Evolutionary conservation across 23 red algal species (phyloP).

Genomic region (Agarophyton chilense): DNA sequence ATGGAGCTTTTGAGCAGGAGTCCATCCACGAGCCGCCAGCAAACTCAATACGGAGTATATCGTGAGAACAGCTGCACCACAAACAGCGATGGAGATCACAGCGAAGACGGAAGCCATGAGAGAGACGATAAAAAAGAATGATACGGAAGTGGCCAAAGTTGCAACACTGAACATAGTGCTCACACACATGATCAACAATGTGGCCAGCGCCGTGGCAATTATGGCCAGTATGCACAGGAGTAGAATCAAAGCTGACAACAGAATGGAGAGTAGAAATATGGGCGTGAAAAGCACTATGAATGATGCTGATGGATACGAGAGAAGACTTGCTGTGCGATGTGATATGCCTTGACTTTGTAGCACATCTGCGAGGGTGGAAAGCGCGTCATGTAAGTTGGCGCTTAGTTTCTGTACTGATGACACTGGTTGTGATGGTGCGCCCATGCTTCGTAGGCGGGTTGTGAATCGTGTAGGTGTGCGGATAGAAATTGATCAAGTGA

Average conservation of each 20-base stretch:
- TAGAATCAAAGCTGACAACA: conserved; percentile 7
- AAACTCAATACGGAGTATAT: neutral
- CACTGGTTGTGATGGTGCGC: neutral
- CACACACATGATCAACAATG: neutral
- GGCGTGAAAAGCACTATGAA: conserved; percentile 17
- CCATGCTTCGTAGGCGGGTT: neutral
- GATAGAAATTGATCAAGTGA: too few relatives aligned
- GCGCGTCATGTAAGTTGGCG: neutral
- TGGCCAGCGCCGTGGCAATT: neutral
- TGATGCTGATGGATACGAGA: neutral
- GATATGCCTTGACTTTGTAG: neutral
- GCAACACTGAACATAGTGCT: neutral
- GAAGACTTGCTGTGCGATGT: neutral
- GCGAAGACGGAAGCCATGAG: neutral
- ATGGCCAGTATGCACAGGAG: neutral
- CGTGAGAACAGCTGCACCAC: neutral
- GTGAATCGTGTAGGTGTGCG: neutral
- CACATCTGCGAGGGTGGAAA: neutral
- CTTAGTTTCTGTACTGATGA: neutral
- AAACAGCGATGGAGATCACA: neutral
- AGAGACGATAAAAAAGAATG: neutral
- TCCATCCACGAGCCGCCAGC: neutral
- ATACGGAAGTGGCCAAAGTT: neutral
- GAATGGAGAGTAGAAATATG: neutral
- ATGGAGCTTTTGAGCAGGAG: conserved; percentile 1